Evolutionary conservation across 305 asterid genomes (phyloP).

Genomic region (Plantago coronopus): DNA sequence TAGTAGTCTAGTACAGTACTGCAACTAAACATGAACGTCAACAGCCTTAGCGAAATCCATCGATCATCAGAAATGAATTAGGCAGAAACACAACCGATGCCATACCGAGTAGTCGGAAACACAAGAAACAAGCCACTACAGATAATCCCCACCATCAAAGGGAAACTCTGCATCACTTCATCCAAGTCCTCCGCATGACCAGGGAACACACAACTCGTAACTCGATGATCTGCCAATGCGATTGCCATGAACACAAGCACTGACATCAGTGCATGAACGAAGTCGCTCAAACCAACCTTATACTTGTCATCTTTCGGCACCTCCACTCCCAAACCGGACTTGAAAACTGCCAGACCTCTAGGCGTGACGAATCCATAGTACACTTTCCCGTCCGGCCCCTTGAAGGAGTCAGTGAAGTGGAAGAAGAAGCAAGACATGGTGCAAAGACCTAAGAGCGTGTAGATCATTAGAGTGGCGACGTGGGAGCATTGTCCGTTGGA

Average conservation of each 20-base stretch:
- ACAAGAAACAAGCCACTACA: slow-evolving; percentile 87
- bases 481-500: slow-evolving; percentile 59
- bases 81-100: slow-evolving; percentile 75
- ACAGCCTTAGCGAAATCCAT: too few species aligned
- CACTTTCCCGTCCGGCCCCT: slow-evolving; percentile 70
- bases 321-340: slow-evolving; percentile 56
- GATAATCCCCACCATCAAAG: slow-evolving; percentile 77
- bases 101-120: slow-evolving; percentile 79
- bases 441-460: slow-evolving; percentile 52
- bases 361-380: slow-evolving; percentile 87
- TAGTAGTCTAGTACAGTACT: too few species aligned
- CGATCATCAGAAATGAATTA: slow-evolving; percentile 9
- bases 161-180: slow-evolving; percentile 90
- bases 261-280: slow-evolving; percentile 85
- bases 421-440: slow-evolving; percentile 82
- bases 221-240: slow-evolving; percentile 79
- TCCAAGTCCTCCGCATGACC: slow-evolving; percentile 64
- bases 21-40: too few species aligned
- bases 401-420: slow-evolving; percentile 91
- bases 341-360: slow-evolving; percentile 76
- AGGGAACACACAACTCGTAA: slow-evolving; percentile 69
- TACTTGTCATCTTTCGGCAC: slow-evolving; percentile 68
- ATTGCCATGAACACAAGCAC: slow-evolving; percentile 73
- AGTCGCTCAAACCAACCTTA: slow-evolving; percentile 60
- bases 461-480: slow-evolving; percentile 65